Percentiles rank a stretch among this genome's conserved stretches.
These are phyloP conservation scores for Xerocomus spinulosus DNA, from an alignment of 768 basidiomycete species.

Conservation along the genomic window DNA sequence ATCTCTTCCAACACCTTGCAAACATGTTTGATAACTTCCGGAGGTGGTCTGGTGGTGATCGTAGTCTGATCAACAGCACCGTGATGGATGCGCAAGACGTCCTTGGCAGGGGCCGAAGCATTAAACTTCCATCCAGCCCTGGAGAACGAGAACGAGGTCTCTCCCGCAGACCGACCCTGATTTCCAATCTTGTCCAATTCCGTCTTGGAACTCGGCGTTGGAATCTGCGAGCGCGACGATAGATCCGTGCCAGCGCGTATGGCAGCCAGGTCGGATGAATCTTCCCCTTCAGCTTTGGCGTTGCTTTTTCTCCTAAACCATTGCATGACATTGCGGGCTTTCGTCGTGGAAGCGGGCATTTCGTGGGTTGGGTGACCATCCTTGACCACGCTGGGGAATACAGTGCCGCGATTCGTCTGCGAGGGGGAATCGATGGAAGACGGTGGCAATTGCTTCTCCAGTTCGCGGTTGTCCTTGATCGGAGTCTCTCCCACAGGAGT, in stretches of 20 bases:
- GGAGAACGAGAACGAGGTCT: constrained; percentile 34
- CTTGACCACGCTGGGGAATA: constrained; percentile 27
- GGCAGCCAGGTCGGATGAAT: constrained; percentile 8
- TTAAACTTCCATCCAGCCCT: constrained; percentile 35
- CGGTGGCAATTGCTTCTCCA: constrained; percentile 32
- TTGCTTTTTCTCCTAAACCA: constrained; percentile 88
- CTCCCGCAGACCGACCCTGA: constrained; percentile 24
- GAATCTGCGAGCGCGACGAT: constrained; percentile 29
- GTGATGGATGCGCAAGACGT: constrained; percentile 75
- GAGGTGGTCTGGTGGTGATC: constrained; percentile 78
- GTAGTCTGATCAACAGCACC: constrained; percentile 90
- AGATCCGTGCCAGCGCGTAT: constrained; percentile 21
- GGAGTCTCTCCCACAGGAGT: constrained; percentile 32
- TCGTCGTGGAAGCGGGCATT: constrained; percentile 71
- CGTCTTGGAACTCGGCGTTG: constrained; percentile 25
- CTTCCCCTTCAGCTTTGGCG: constrained; percentile 28
- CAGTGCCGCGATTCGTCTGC: constrained; percentile 21
- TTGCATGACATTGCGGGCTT: constrained; percentile 95
- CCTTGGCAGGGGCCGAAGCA: constrained; percentile 34
- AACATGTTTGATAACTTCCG: constrained; percentile 85
- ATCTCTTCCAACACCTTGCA: constrained; percentile 75
- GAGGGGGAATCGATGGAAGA: constrained; percentile 31
- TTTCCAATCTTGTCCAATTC: constrained; percentile 20
- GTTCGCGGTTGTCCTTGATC: constrained; percentile 41
- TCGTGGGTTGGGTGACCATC: constrained; percentile 29